phyloP scores from a whole-genome alignment of 306 rosid genomes.

The Glycine latifolia region DNA sequence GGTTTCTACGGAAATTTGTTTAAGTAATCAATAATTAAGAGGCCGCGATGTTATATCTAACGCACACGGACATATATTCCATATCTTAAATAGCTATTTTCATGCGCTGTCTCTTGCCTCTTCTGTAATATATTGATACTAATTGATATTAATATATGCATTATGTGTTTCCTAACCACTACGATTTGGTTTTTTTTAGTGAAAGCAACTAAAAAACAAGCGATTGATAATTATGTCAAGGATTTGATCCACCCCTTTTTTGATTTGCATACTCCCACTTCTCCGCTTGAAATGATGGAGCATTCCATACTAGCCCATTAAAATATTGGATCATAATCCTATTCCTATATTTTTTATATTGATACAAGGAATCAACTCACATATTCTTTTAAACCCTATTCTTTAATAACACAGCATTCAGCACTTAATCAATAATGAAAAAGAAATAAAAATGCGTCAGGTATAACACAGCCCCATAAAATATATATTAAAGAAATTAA shows the following conservation, averaged over 20 bases:
- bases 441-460: background rate
- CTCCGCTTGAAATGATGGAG: constrained; percentile 49
- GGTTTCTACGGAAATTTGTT: background rate
- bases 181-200: constrained; percentile 37
- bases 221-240: constrained; percentile 35
- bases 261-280: constrained; percentile 48
- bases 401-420: constrained; percentile 24
- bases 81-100: constrained; percentile 22
- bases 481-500: too few species aligned
- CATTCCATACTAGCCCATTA: constrained; percentile 46
- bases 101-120: constrained; percentile 33
- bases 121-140: background rate
- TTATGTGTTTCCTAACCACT: constrained; percentile 47
- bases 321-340: constrained; percentile 45
- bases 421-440: background rate
- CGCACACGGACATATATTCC: constrained; percentile 40
- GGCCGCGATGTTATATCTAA: background rate
- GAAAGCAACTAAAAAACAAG: constrained; percentile 46
- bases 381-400: constrained; percentile 4
- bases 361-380: constrained; percentile 7
- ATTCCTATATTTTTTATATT: constrained; percentile 11
- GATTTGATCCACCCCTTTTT: constrained; percentile 53
- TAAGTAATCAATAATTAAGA: background rate
- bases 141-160: constrained; percentile 27
- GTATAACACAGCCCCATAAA: background rate